Conservation (phyloP, 495 filamentous ascomycete genomes). For the Aspergillus avenaceus region DNA sequence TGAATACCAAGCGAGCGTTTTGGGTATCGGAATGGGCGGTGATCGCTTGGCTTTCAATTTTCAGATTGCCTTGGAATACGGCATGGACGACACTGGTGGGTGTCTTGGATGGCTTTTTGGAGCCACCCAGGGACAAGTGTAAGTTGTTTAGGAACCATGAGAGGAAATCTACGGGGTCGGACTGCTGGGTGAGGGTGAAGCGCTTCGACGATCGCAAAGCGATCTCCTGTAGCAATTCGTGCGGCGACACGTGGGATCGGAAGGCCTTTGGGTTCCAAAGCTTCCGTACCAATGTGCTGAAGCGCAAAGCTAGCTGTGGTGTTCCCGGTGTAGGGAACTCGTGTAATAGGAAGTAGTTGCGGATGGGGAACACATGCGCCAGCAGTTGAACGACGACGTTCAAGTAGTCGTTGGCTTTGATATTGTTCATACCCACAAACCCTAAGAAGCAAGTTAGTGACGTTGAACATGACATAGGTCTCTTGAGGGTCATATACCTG, state of each 20-base stretch:
- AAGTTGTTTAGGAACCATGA: constrained; percentile 97
- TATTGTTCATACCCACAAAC: constrained; percentile 99
- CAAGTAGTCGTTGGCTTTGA: constrained; percentile 98
- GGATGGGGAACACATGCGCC: constrained; percentile 82
- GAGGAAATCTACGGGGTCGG: constrained; percentile 93
- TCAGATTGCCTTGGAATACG: constrained; percentile 88
- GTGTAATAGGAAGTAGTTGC: constrained; percentile 91
- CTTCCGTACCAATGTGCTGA: constrained; percentile 88
- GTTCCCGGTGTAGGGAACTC: constrained; percentile 39
- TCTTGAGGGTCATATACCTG: constrained; percentile 40
- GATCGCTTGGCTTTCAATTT: constrained; percentile 90
- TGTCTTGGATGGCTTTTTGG: constrained; percentile 69
- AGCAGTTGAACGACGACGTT: constrained; percentile 95
- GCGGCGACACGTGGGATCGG: constrained; percentile 93
- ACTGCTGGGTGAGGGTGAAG: constrained; percentile 86
- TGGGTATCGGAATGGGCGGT: constrained; percentile 82
- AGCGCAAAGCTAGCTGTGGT: constrained; percentile 66
- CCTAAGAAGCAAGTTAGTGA: constrained; percentile 38
- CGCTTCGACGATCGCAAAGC: constrained; percentile 84
- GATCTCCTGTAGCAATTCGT: constrained; percentile 95
- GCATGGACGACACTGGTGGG: constrained; percentile 73
- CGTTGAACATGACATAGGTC: not conserved
- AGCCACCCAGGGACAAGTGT: constrained; percentile 86
- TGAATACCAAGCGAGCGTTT: constrained; percentile 86
- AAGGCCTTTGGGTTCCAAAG: constrained; percentile 98